These are phyloP conservation scores for Hanseniaspora thailandica DNA, from an alignment of 805 yeast species.

Conservation along the genomic window DNA sequence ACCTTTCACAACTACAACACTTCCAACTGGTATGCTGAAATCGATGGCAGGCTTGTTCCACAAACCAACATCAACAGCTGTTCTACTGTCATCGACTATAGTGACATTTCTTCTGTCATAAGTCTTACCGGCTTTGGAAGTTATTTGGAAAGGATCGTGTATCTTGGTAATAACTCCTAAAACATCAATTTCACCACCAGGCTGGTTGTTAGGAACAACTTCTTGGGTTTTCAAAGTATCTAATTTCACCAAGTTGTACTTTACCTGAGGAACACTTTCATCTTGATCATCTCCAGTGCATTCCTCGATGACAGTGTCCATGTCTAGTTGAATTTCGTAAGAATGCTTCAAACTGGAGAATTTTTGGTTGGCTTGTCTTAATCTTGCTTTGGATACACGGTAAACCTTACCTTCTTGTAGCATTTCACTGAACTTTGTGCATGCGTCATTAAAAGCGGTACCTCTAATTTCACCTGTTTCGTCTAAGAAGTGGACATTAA, in stretches of 20 bases:
- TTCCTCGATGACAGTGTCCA: conserved; percentile 64
- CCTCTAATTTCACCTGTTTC: conserved; percentile 95
- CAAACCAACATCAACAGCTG: conserved; percentile 64
- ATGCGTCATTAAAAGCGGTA: conserved; percentile 82
- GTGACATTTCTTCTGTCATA: conserved; percentile 83
- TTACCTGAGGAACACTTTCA: conserved; percentile 63
- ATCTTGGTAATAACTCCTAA: conserved; percentile 76
- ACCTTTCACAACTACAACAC: conserved; percentile 86
- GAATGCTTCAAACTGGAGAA: conserved; percentile 77
- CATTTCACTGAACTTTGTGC: conserved; percentile 62
- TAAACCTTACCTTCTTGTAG: conserved; percentile 85
- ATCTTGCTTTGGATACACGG: conserved; percentile 67
- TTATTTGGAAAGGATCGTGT: conserved; percentile 61
- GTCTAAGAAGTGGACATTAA: conserved; percentile 77
- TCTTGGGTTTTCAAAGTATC: conserved; percentile 55
- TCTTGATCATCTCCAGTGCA: conserved; percentile 41
- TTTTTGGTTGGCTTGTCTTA: conserved; percentile 74
- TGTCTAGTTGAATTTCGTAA: conserved; percentile 72
- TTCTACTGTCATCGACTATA: conserved; percentile 74
- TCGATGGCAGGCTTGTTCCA: conserved; percentile 85
- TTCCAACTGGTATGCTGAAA: conserved; percentile 59
- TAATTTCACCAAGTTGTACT: conserved; percentile 64
- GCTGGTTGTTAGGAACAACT: conserved; percentile 34
- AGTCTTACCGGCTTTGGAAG: conserved; percentile 82
- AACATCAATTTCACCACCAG: conserved; percentile 56